Conservation (phyloP, 1,284 basidiomycete genomes). For the Marasmius tenuissimus region DNA sequence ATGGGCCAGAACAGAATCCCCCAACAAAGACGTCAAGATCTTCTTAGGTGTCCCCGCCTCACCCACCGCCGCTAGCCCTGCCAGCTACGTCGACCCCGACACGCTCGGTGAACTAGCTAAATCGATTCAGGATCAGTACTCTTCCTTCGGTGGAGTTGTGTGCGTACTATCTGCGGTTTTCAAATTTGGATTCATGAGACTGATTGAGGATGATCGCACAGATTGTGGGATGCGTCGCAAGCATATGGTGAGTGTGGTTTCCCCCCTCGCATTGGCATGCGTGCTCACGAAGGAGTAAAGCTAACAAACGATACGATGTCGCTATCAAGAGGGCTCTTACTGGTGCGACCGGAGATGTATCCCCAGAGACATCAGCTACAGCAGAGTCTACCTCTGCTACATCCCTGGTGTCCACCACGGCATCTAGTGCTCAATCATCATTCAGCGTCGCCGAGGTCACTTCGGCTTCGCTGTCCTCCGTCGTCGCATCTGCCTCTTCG, state of each 20-base stretch:
- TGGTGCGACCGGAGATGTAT: slow-evolving; percentile 25
- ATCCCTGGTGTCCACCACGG: neutral
- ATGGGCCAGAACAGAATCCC: slow-evolving; percentile 59
- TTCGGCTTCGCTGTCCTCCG: neutral
- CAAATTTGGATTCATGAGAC: neutral
- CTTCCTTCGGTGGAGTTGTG: slow-evolving; percentile 72
- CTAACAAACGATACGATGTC: slow-evolving; percentile 50
- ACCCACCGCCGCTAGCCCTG: slow-evolving; percentile 42
- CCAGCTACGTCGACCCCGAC: slow-evolving; percentile 50
- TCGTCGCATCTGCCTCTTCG: neutral
- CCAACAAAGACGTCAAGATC: slow-evolving; percentile 60
- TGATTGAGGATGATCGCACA: neutral
- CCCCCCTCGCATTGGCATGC: neutral
- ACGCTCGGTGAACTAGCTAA: slow-evolving; percentile 45
- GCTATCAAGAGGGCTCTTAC: slow-evolving; percentile 53
- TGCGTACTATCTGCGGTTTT: slow-evolving; percentile 26
- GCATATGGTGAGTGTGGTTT: slow-evolving; percentile 26
- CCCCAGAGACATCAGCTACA: neutral
- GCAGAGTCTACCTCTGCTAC: neutral
- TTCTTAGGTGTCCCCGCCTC: slow-evolving; percentile 64
- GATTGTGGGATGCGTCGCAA: slow-evolving; percentile 29
- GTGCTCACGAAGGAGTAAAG: slow-evolving; percentile 29
- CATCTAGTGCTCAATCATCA: neutral
- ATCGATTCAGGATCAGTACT: slow-evolving; percentile 46
- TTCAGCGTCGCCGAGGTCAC: no score